These are phyloP conservation scores for Penicillium italicum DNA, from an alignment of 2,329 filamentous ascomycete genomes.

Conservation along the genomic window DNA sequence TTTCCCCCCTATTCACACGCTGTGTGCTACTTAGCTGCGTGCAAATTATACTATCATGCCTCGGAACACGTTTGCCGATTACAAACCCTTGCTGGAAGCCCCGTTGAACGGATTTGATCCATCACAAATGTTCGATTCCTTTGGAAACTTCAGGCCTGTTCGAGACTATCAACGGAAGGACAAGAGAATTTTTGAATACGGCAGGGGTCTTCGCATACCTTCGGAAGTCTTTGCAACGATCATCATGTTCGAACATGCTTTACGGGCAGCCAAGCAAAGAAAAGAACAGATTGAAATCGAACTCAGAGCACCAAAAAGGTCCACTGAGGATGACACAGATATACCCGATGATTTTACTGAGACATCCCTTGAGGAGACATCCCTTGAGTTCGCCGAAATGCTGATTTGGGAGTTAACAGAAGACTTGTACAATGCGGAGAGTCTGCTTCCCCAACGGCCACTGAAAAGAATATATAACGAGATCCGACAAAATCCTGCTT, in stretches of 20 bases:
- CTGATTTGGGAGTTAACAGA: not conserved
- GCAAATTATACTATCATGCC: not conserved
- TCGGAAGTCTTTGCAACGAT: not conserved
- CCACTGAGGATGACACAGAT: not conserved
- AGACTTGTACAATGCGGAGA: not conserved
- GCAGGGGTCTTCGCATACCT: not conserved
- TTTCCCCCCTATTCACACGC: not conserved
- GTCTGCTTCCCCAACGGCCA: not conserved
- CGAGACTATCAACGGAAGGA: not conserved
- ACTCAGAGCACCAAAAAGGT: not conserved
- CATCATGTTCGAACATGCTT: not conserved
- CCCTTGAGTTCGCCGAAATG: not conserved
- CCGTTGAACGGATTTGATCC: not conserved
- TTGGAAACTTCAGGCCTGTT: not conserved
- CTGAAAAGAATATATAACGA: not conserved
- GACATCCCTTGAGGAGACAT: too few relatives aligned
- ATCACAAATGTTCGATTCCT: not conserved
- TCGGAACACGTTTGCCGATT: not conserved
- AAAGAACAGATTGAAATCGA: not conserved
- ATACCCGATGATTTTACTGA: not conserved
- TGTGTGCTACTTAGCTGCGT: not conserved
- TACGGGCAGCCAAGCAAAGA: not conserved
- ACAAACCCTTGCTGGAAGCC: not conserved
- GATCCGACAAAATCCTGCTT: not conserved
- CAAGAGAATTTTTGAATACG: not conserved